phyloP scores from a whole-genome alignment of 805 yeast genomes.

The Pichia manshurica region DNA sequence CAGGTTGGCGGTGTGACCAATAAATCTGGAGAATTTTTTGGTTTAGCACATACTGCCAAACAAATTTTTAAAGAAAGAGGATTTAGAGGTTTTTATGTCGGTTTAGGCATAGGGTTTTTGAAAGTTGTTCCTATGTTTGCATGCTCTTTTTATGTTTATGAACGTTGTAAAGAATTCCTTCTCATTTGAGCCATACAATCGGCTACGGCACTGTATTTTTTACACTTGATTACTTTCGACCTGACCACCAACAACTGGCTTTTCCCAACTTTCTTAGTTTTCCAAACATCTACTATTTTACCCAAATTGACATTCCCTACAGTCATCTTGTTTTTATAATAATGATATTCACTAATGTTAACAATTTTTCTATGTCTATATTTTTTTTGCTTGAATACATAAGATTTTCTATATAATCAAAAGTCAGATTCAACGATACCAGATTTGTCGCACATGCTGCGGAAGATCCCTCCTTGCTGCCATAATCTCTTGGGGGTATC shows the following conservation, averaged over 20 bases:
- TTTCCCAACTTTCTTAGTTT: no score
- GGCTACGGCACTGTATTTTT: no score
- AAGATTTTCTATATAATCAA: not conserved
- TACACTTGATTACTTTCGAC: no score
- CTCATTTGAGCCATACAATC: constrained; percentile 57
- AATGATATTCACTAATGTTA: no score
- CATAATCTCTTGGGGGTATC: constrained; percentile 49
- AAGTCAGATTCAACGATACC: constrained; percentile 39
- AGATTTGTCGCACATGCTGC: constrained; percentile 45
- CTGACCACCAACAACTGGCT: no score
- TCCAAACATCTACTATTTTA: no score
- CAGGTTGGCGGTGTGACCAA: constrained; percentile 84
- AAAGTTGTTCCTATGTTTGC: constrained; percentile 97
- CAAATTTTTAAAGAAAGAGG: constrained; percentile 72
- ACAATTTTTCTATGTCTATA: no score
- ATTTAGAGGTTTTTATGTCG: constrained; percentile 83
- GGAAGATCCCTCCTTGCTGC: constrained; percentile 40
- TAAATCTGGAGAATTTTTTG: constrained; percentile 47
- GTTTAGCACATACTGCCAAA: constrained; percentile 49
- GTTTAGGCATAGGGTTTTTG: constrained; percentile 89
- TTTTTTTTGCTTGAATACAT: no score
- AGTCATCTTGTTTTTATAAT: no score
- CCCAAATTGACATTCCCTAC: no score
- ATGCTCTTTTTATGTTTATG: constrained; percentile 91
- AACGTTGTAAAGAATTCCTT: constrained; percentile 65